Evolutionary conservation across 306 rosid genomes (phyloP).

Genomic region (Medicago lupulina): DNA sequence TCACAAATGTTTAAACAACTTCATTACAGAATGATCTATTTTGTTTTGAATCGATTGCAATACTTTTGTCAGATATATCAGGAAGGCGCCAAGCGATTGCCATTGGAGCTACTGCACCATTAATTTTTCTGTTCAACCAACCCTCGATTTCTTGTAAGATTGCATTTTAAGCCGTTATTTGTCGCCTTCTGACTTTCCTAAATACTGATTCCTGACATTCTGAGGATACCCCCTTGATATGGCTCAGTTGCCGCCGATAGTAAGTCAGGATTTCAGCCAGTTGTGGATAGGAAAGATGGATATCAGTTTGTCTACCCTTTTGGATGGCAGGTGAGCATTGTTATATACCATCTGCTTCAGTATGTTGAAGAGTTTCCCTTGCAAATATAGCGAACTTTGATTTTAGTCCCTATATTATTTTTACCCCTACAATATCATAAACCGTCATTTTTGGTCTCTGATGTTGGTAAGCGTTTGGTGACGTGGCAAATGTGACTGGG

Average conservation of each 20-base stretch:
- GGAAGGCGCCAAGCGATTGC: constrained; percentile 84
- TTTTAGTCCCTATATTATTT: not conserved
- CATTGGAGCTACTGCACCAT: constrained; percentile 61
- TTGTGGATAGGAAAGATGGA: constrained; percentile 80
- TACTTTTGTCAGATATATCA: constrained; percentile 66
- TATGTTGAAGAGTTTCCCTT: constrained; percentile 17
- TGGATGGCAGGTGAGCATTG: constrained; percentile 88
- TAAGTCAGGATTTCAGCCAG: constrained; percentile 74
- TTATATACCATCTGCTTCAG: constrained; percentile 22
- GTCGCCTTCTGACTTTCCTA: constrained; percentile 45
- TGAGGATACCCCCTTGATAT: constrained; percentile 83
- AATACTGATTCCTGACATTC: constrained; percentile 59
- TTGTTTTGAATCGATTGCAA: constrained; percentile 16
- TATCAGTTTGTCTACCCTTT: constrained; percentile 90
- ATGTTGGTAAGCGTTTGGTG: no score
- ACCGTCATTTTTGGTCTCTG: no score
- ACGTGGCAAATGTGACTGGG: no score
- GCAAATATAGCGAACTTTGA: not conserved
- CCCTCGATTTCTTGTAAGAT: constrained; percentile 79
- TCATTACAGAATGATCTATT: not conserved
- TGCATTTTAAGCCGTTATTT: constrained; percentile 45
- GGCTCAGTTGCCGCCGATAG: constrained; percentile 99
- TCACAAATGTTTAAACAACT: not conserved
- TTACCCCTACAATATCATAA: not conserved
- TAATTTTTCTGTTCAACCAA: constrained; percentile 66